Base-by-base conservation (phyloP, 257 asterid species). In the Nemophila menziesii region DNA sequence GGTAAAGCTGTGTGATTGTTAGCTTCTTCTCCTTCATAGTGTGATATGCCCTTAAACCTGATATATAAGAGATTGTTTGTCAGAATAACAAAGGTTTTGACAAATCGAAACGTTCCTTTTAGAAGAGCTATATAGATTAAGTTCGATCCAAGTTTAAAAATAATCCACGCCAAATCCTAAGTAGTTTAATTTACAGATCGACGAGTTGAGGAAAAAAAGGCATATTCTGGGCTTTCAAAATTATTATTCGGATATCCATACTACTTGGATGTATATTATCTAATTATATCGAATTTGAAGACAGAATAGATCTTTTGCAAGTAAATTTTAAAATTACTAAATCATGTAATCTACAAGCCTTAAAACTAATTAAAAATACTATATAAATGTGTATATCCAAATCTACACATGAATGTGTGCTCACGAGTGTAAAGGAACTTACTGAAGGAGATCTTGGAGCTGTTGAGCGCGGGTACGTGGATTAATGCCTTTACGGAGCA, bases 401-500 rank as follows among this genome's bases (percentile, higher is more conserved):
- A 29, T 29, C 36, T 24, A 4, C 33, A 24, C 33, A 24, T 24
- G 9, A 4, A 24, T 24, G 9, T 24, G 9, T 4, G 33, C n/a
- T n/a, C 9, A 24, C 33, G 33, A 24, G 33, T 24, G 9, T 24
- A 24, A 34, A 22, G 22, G 40, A 5, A 5, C 64, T 7, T 56
- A 71, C 60, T 71, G 71, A 48, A 58, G 64, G 37, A 89, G 77
- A 70, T 89, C 95, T 36, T 83, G 84, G 46, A 89, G 95, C 72
- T 89, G 98, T 36, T 80, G 86, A 24, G 79, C 62, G 16, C 95
- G 94, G 16, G 94, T 89, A 26, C 98, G 84, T 13, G 98, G 98
- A 49, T 89, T 89, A 51, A 89, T 84, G 67, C 98, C 98, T 66
- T 89, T 89, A 19, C 98, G 90, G 16, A 75, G 80, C 44, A 83